Evolutionary conservation across 2,329 filamentous ascomycete species (phyloP).

Genomic region (Trichoderma sp.): DNA sequence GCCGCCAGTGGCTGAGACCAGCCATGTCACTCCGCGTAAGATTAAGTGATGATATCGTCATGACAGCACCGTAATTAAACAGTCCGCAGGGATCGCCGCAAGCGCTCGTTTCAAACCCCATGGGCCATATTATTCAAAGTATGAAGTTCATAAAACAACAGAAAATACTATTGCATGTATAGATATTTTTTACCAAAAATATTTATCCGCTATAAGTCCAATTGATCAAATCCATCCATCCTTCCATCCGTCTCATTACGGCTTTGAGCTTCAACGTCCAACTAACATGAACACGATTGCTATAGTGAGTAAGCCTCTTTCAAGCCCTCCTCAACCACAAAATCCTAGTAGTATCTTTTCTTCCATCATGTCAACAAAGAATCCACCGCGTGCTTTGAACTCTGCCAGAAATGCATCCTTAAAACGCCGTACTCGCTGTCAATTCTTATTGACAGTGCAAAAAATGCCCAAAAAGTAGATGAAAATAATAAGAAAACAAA

Average conservation of each 20-base stretch:
- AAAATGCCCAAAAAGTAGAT: neutral
- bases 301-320: neutral
- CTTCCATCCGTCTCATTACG: neutral
- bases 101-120: neutral
- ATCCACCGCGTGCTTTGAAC: conserved; percentile 18
- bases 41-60: neutral
- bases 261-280: conserved; percentile 4
- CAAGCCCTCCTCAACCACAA: conserved; percentile 10
- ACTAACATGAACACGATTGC: conserved; percentile 5
- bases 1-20: conserved; percentile 13
- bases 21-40: neutral
- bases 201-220: conserved; percentile 11
- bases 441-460: conserved; percentile 24
- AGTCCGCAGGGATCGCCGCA: neutral
- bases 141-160: neutral
- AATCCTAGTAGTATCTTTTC: conserved; percentile 20
- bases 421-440: conserved; percentile 31
- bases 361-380: conserved; percentile 22
- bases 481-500: neutral
- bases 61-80: neutral
- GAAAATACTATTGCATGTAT: neutral
- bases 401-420: conserved; percentile 22
- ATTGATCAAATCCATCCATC: neutral
- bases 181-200: neutral
- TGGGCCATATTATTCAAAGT: neutral